A percentile compares a stretch with the other conserved stretches of the same genome.
phyloP scores from a whole-genome alignment of 768 basidiomycete species.

The Saitozyma podzolica region DNA sequence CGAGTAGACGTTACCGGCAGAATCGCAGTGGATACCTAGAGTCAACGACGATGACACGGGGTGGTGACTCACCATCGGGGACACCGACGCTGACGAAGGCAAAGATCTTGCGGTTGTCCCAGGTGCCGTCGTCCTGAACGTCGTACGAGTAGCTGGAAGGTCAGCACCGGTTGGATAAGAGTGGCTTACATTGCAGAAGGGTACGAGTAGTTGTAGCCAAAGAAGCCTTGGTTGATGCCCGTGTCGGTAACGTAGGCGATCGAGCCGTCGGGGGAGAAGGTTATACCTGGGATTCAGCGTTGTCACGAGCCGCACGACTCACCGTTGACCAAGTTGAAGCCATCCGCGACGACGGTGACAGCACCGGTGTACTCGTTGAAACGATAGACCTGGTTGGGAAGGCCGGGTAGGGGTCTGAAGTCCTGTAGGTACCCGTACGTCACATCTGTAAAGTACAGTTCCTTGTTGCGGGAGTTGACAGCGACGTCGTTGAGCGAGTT shows the following conservation, averaged over 20 bases:
- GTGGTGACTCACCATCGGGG: slow-evolving; percentile 33
- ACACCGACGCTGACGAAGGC: slow-evolving; percentile 38
- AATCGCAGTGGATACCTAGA: slow-evolving; percentile 42
- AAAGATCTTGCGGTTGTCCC: slow-evolving; percentile 33
- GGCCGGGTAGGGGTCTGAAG: slow-evolving; percentile 66
- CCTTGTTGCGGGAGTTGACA: slow-evolving; percentile 65
- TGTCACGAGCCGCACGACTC: slow-evolving; percentile 3
- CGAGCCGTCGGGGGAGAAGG: slow-evolving; percentile 66
- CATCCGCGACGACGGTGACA: slow-evolving; percentile 72
- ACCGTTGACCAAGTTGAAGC: slow-evolving; percentile 70
- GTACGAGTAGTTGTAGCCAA: slow-evolving; percentile 53
- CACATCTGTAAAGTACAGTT: slow-evolving; percentile 73
- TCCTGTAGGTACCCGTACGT: slow-evolving; percentile 63
- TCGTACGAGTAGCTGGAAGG: slow-evolving; percentile 42
- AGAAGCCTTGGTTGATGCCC: slow-evolving; percentile 35
- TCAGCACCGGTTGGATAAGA: background rate
- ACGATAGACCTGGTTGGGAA: slow-evolving; percentile 76
- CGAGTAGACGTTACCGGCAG: slow-evolving; percentile 45
- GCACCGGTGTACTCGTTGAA: slow-evolving; percentile 67
- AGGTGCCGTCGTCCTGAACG: slow-evolving; percentile 42
- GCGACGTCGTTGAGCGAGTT: slow-evolving; percentile 80
- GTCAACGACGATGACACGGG: background rate
- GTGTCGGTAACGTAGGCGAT: slow-evolving; percentile 63
- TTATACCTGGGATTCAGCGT: slow-evolving; percentile 57
- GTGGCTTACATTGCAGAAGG: slow-evolving; percentile 67